Percentiles rank a stretch among this genome's conserved stretches.
These are phyloP conservation scores for Tricholoma furcatifolium DNA, from an alignment of 768 basidiomycete genomes.

Conservation along the genomic window DNA sequence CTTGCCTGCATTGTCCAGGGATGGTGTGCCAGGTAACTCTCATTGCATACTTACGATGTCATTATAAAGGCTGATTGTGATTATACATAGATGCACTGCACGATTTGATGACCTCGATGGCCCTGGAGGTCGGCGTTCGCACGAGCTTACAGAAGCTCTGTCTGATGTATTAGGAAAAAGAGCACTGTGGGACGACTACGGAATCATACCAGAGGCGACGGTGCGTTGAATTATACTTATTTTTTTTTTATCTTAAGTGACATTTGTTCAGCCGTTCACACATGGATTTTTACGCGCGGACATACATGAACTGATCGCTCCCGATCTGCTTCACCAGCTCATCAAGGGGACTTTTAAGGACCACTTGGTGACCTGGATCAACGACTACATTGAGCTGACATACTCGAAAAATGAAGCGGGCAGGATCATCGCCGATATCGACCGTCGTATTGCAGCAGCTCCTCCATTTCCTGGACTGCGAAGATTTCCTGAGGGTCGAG, in stretches of 20 bases:
- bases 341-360: no score
- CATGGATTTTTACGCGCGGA: no score
- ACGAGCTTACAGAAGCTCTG: constrained; percentile 18
- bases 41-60: not conserved
- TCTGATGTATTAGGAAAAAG: constrained; percentile 14
- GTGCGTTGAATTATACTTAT: constrained; percentile 13
- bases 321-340: no score
- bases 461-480: no score
- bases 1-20: constrained; percentile 30
- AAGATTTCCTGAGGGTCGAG: no score
- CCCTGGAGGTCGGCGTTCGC: constrained; percentile 13
- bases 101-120: no score
- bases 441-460: constrained; percentile 16
- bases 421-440: constrained; percentile 27
- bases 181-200: constrained; percentile 25
- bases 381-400: constrained; percentile 17
- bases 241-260: not conserved
- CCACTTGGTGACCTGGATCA: no score
- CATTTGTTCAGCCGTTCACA: no score
- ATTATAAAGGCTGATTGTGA: constrained; percentile 11
- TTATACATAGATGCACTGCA: constrained; percentile 17
- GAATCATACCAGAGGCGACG: constrained; percentile 24
- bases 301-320: no score
- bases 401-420: constrained; percentile 15
- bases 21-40: constrained; percentile 28